Evolutionary conservation across 2,329 filamentous ascomycete species (phyloP).

Genomic region (Colletotrichum liriopes): DNA sequence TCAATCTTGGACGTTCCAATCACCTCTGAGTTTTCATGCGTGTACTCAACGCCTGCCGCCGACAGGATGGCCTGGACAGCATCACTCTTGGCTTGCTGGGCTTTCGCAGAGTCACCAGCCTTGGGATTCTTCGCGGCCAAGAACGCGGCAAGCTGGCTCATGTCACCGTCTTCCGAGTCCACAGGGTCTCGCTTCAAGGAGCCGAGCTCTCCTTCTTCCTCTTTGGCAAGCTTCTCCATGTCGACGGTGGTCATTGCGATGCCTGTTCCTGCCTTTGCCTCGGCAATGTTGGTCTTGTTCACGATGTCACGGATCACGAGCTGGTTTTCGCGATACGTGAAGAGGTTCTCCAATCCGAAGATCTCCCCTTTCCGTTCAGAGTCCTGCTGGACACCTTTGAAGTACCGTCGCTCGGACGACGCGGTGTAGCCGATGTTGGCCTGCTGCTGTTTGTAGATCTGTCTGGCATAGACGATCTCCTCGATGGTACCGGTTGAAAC

Average conservation of each 20-base stretch:
- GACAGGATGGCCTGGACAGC: constrained; percentile 91
- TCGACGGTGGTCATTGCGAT: constrained; percentile 86
- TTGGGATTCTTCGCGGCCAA: constrained; percentile 56
- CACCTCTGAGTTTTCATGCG: constrained; percentile 96
- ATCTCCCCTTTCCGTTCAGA: constrained; percentile 90
- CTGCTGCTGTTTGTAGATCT: constrained; percentile 99
- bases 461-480: constrained; percentile 95
- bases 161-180: constrained; percentile 71
- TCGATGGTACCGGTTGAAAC: constrained; percentile 94
- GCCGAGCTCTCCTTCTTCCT: constrained; percentile 62
- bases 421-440: constrained; percentile 98
- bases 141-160: constrained; percentile 70
- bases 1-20: constrained; percentile 95
- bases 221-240: constrained; percentile 72
- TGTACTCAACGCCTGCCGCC: constrained; percentile 92
- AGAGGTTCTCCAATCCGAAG: constrained; percentile 90
- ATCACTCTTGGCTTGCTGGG: constrained; percentile 73
- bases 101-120: constrained; percentile 57
- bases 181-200: constrained; percentile 61
- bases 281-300: constrained; percentile 97
- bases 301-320: constrained; percentile 94
- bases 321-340: constrained; percentile 84
- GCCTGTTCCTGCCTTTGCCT: constrained; percentile 88
- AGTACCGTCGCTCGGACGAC: constrained; percentile 92
- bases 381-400: constrained; percentile 92